Conservation (phyloP, 768 basidiomycete species). For the Suillus bovinus region DNA sequence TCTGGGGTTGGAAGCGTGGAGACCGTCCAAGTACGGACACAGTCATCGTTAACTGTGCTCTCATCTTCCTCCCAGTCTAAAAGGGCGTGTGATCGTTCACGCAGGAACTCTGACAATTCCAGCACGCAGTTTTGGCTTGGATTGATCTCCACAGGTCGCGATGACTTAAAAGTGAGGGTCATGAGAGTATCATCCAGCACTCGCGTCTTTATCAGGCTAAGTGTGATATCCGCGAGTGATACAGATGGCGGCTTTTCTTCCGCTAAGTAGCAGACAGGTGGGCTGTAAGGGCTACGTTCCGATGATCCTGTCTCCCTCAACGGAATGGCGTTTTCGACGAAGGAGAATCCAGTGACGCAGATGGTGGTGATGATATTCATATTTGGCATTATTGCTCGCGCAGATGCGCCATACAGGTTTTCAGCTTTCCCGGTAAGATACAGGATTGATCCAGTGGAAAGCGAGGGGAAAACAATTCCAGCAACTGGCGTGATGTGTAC, state of each 20-base stretch:
- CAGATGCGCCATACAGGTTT: constrained; percentile 48
- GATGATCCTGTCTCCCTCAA: constrained; percentile 39
- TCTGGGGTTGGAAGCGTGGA: constrained; percentile 32
- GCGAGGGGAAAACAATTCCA: constrained; percentile 56
- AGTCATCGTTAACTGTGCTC: constrained; percentile 55
- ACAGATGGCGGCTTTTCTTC: constrained; percentile 40
- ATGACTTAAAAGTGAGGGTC: constrained; percentile 52
- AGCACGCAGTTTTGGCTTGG: constrained; percentile 56
- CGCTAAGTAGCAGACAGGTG: constrained; percentile 52
- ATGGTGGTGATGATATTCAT: constrained; percentile 48
- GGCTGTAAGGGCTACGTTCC: constrained; percentile 54
- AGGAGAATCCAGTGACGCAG: constrained; percentile 50
- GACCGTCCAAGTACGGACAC: constrained; percentile 66
- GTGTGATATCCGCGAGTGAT: constrained; percentile 33
- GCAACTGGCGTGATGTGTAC: constrained; percentile 58
- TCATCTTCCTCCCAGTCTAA: constrained; percentile 45
- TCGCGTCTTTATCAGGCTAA: constrained; percentile 22
- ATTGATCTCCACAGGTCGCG: constrained; percentile 23
- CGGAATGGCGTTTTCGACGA: constrained; percentile 56
- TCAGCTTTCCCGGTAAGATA: constrained; percentile 59
- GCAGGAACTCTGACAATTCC: constrained; percentile 53
- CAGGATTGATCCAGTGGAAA: constrained; percentile 53
- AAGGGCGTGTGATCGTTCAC: constrained; percentile 47
- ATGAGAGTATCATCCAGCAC: constrained; percentile 40
- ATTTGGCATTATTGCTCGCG: constrained; percentile 52